Evolutionary conservation across 768 basidiomycete genomes (phyloP).

Genomic region (Amanita fuliginea): DNA sequence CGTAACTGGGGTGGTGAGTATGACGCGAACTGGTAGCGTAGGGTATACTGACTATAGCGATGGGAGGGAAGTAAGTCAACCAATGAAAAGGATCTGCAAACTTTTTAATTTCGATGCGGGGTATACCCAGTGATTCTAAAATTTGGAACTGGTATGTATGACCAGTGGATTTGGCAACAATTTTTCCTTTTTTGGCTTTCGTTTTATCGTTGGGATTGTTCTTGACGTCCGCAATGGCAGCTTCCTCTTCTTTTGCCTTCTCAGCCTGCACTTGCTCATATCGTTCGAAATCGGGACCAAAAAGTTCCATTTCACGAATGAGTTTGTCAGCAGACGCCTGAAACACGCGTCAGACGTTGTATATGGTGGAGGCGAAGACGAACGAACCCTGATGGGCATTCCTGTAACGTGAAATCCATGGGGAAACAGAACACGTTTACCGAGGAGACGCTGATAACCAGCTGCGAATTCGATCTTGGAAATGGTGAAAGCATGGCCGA

Average conservation of each 20-base stretch:
- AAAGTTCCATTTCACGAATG: slow-evolving; percentile 92
- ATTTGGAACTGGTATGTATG: slow-evolving; percentile 98
- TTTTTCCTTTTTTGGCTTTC: slow-evolving; percentile 94
- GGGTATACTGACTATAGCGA: slow-evolving; percentile 59
- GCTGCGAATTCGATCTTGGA: slow-evolving; percentile 96
- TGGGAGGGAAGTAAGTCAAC: slow-evolving; percentile 92
- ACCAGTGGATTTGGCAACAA: slow-evolving; percentile 88
- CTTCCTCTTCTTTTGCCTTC: slow-evolving; percentile 33
- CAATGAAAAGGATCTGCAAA: slow-evolving; percentile 95
- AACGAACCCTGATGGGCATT: slow-evolving; percentile 94
- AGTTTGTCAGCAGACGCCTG: slow-evolving; percentile 97
- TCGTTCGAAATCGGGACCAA: slow-evolving; percentile 80
- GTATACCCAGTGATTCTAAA: slow-evolving; percentile 88
- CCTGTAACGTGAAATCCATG: slow-evolving; percentile 97
- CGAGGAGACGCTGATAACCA: slow-evolving; percentile 91
- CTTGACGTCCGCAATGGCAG: slow-evolving; percentile 23
- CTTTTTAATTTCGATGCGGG: slow-evolving; percentile 83
- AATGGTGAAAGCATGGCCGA: slow-evolving; percentile 97
- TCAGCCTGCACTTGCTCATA: slow-evolving; percentile 39
- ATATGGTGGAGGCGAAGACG: background rate
- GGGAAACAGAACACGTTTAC: slow-evolving; percentile 93
- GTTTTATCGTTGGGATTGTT: slow-evolving; percentile 26
- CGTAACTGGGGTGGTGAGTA: background rate
- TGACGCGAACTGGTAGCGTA: background rate
- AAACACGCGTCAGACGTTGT: background rate